These are phyloP conservation scores for Naganishia liquefaciens DNA, from an alignment of 1,284 basidiomycete species.

Conservation along the genomic window DNA sequence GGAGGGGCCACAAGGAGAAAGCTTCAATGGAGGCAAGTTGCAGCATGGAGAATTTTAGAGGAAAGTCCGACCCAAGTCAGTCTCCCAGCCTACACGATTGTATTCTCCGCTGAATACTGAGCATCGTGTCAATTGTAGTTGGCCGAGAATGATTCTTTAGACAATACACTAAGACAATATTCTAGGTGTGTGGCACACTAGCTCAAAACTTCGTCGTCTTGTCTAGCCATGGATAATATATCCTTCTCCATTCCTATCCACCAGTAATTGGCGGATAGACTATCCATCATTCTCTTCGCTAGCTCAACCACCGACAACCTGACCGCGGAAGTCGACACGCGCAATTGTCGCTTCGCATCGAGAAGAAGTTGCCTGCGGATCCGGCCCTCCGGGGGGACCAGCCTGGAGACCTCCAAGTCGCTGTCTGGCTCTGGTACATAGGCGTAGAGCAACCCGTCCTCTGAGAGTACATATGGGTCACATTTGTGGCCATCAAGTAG, in stretches of 20 bases:
- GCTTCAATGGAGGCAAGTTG: too few species aligned
- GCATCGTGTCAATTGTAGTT: too few species aligned
- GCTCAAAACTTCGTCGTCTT: too few species aligned
- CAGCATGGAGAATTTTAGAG: too few species aligned
- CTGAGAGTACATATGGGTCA: conserved; percentile 22
- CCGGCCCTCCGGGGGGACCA: conserved; percentile 26
- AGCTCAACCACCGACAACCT: neutral
- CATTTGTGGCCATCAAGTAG: neutral
- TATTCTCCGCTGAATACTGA: too few species aligned
- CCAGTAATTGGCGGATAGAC: conserved; percentile 7
- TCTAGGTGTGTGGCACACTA: too few species aligned
- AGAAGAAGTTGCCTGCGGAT: conserved; percentile 16
- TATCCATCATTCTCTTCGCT: neutral
- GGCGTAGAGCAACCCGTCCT: conserved; percentile 27
- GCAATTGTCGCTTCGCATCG: neutral
- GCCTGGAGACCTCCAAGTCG: conserved; percentile 21
- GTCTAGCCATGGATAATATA: neutral
- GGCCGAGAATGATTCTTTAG: too few species aligned
- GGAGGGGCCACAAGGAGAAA: too few species aligned
- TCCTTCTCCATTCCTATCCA: conserved; percentile 12
- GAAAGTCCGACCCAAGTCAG: too few species aligned
- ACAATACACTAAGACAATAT: too few species aligned
- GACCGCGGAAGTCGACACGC: neutral
- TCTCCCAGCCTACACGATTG: too few species aligned
- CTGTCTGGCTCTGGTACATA: conserved; percentile 18